Evolutionary conservation across 129 eudicot genomes (phyloP).

Genomic region (Arctium lappa): DNA sequence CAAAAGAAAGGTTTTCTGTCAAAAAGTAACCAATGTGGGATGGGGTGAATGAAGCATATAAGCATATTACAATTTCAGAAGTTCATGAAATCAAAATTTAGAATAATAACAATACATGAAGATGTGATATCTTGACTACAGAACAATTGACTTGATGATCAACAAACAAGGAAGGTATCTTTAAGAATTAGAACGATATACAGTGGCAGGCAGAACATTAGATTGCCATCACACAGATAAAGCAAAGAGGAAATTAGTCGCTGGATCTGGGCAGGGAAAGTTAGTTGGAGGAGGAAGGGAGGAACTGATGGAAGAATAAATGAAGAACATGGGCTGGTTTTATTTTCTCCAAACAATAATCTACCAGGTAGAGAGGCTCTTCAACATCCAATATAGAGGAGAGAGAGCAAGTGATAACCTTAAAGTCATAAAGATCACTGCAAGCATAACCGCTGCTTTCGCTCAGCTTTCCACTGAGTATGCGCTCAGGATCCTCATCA

Average conservation of each 20-base stretch:
- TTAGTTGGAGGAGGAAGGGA: too few relatives aligned
- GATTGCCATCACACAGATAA: too few relatives aligned
- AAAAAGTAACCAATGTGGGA: background rate
- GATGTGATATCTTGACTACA: background rate
- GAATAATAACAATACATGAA: background rate
- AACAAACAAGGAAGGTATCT: background rate
- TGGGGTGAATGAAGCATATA: background rate
- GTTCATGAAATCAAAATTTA: background rate
- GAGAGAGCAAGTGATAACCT: conserved; percentile 44
- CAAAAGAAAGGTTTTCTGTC: conserved; percentile 12
- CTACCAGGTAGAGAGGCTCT: too few relatives aligned
- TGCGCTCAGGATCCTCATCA: conserved; percentile 65
- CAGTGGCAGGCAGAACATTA: background rate
- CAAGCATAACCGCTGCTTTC: conserved; percentile 87
- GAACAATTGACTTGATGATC: background rate
- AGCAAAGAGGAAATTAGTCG: too few relatives aligned
- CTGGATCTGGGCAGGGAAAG: too few relatives aligned
- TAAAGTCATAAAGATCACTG: conserved; percentile 83
- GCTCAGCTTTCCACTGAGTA: conserved; percentile 80
- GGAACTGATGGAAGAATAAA: too few relatives aligned
- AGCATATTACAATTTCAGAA: background rate
- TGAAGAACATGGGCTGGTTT: too few relatives aligned
- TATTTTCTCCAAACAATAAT: too few relatives aligned
- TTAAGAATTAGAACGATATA: background rate
- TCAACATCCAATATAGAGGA: background rate